phyloP scores from a whole-genome alignment of 208 protist species.

The Trypanosoma congolense region DNA sequence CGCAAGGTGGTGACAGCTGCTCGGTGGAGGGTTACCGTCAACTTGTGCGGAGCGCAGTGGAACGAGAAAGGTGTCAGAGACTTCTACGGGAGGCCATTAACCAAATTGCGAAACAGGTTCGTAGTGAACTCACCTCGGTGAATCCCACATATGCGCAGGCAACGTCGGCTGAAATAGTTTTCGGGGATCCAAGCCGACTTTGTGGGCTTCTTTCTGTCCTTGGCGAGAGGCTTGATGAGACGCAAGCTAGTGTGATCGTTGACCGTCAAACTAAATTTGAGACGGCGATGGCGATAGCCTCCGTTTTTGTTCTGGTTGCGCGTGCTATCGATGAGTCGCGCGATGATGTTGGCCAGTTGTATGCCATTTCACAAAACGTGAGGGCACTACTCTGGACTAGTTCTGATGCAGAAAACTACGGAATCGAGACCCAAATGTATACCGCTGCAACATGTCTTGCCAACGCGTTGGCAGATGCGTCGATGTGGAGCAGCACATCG shows the following conservation, averaged over 20 bases:
- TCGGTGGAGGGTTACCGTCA: conserved; percentile 12
- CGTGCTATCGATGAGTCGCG: conserved; percentile 63
- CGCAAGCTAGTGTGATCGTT: conserved; percentile 39
- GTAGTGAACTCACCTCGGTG: conserved; percentile 5
- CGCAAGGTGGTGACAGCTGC: background rate
- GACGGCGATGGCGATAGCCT: conserved; percentile 44
- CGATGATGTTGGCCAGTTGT: conserved; percentile 38
- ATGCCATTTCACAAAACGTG: conserved; percentile 25
- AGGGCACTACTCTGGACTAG: conserved; percentile 48
- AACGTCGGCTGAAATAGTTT: conserved; percentile 66
- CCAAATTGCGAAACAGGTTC: conserved; percentile 37
- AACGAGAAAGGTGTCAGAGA: conserved; percentile 59
- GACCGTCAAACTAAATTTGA: conserved; percentile 51
- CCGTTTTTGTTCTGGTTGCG: conserved; percentile 54
- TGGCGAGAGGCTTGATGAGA: conserved; percentile 28
- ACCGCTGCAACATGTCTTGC: conserved; percentile 32
- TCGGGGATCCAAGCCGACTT: conserved; percentile 38
- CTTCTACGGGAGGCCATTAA: conserved; percentile 51
- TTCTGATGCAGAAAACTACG: conserved; percentile 23
- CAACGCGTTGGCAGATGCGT: conserved; percentile 35
- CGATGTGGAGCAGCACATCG: background rate
- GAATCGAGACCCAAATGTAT: conserved; percentile 40
- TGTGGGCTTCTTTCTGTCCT: conserved; percentile 39
- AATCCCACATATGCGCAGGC: conserved; percentile 11
- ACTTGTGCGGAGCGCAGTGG: conserved; percentile 23